Base-by-base conservation (phyloP, 331 rosid genomes). In the Pyracantha coccinea region DNA sequence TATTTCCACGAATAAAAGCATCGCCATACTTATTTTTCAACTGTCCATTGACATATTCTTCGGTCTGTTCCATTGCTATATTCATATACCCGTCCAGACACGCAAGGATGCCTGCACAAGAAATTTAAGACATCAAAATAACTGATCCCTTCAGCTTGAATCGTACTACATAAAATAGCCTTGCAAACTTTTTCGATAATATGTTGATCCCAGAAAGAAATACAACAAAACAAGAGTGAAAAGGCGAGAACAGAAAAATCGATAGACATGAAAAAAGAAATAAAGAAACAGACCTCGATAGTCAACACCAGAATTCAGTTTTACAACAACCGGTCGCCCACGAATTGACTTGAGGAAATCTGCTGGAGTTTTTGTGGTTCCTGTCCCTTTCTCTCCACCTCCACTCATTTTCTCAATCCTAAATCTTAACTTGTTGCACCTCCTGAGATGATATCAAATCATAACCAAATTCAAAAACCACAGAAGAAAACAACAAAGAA, bases 21-120 rank as follows among this genome's bases (percentile, higher is more conserved):
- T 95, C 97, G 0, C 99, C 99, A 68, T 95, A 95, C 72, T 95
- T 95, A 81, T 95, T 95, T 78, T 95, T 95, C 83, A 95, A 79
- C 79, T 92, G 97, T 31, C 97, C 99, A 25, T 92, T 94, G 21
- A 90, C 97, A 21, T 94, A 94, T 79, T 94, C 97, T 83, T 94
- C 99, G 0, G 99, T 95, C 71, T 95, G 99, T 85, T 95, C 99
- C 96, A 87, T 87, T 47, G 91, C 91, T 69, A 87, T 85, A 44
- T 87, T 87, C 87, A 87, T 87, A 78, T 87, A 87, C 63, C 91
- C 91, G 83, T 87, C 89, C 23, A 87, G 83, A 72, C 91, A 87
- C 21, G 91, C 91, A 19, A 87, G 84, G 68, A 87, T 87, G 76
- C 91, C 91, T 87, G 81, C 74, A 59, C 35, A 72, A 41, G 55